These are phyloP conservation scores for Colletotrichum brevisporum DNA, from an alignment of 2,329 filamentous ascomycete genomes.

Conservation along the genomic window DNA sequence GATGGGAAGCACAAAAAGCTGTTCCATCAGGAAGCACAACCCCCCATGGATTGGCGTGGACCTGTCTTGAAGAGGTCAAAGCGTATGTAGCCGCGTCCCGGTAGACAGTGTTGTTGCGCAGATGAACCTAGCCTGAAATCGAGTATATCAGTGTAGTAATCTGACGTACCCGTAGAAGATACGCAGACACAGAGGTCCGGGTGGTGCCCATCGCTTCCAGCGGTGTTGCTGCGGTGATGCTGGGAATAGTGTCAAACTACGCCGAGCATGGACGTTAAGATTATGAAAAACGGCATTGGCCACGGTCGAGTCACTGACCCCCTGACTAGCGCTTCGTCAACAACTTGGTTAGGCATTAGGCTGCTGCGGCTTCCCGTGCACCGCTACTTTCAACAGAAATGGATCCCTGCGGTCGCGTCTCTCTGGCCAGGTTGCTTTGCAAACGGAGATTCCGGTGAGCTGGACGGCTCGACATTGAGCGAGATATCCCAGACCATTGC, in stretches of 20 bases:
- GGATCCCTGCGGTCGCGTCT: conserved; percentile 11
- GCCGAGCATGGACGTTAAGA: conserved; percentile 5
- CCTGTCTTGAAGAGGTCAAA: conserved; percentile 5
- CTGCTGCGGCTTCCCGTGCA: conserved; percentile 55
- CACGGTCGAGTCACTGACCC: conserved; percentile 55
- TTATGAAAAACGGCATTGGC: conserved; percentile 24
- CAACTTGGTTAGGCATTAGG: conserved; percentile 50
- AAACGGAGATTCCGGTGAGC: conserved; percentile 27
- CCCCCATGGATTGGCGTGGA: conserved; percentile 13
- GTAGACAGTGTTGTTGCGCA: not conserved
- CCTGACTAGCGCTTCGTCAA: conserved; percentile 44
- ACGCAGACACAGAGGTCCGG: conserved; percentile 31
- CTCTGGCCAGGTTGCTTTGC: conserved; percentile 18
- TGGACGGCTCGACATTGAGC: not conserved
- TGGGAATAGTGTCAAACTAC: conserved; percentile 17
- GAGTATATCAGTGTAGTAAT: conserved; percentile 1
- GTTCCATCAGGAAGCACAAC: conserved; percentile 10
- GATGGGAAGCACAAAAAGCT: conserved; percentile 36
- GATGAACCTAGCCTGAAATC: not conserved
- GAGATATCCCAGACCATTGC: not conserved
- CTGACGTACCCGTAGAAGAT: conserved; percentile 12
- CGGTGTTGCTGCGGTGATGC: conserved; percentile 18
- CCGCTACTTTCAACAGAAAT: conserved; percentile 29
- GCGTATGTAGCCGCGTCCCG: not conserved
- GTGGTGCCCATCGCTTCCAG: conserved; percentile 15